Conservation (phyloP, 768 basidiomycete species). For the Filobasidium floriforme region DNA sequence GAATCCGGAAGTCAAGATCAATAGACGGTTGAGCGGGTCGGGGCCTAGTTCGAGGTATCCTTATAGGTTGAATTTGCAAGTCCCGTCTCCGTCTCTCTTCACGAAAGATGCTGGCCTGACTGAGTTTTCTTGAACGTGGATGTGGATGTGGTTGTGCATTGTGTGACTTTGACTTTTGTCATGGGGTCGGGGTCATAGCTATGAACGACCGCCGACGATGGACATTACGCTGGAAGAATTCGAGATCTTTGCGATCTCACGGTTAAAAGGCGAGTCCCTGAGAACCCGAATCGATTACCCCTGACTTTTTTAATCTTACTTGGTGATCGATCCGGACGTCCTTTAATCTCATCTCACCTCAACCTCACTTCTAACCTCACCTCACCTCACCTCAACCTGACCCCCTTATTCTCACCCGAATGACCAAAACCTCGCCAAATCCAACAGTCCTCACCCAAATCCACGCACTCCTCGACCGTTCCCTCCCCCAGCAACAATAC, state of each 20-base stretch:
- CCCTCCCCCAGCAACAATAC: conserved; percentile 29
- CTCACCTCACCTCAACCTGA: no score
- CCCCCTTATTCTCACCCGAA: background rate
- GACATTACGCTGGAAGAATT: conserved; percentile 95
- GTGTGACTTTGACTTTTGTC: no score
- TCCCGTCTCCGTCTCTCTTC: conserved; percentile 16
- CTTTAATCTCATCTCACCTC: no score
- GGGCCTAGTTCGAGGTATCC: conserved; percentile 33
- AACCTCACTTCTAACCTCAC: no score
- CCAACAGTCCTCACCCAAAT: conserved; percentile 31
- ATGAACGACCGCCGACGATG: conserved; percentile 71
- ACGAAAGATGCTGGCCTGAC: background rate
- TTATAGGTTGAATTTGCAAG: conserved; percentile 61
- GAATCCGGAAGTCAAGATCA: conserved; percentile 35
- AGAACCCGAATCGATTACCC: no score
- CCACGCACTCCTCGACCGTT: conserved; percentile 34
- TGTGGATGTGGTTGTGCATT: background rate
- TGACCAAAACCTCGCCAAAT: background rate
- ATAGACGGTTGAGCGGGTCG: conserved; percentile 28
- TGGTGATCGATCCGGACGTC: no score
- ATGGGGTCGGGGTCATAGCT: no score
- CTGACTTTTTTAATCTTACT: no score
- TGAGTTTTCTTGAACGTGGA: no score
- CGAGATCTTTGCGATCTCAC: conserved; percentile 78
- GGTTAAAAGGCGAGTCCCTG: conserved; percentile 55